Percentiles rank a stretch among this genome's conserved stretches.
Conservation (phyloP, 2,329 filamentous ascomycete genomes). For the Trichoderma sp. region DNA sequence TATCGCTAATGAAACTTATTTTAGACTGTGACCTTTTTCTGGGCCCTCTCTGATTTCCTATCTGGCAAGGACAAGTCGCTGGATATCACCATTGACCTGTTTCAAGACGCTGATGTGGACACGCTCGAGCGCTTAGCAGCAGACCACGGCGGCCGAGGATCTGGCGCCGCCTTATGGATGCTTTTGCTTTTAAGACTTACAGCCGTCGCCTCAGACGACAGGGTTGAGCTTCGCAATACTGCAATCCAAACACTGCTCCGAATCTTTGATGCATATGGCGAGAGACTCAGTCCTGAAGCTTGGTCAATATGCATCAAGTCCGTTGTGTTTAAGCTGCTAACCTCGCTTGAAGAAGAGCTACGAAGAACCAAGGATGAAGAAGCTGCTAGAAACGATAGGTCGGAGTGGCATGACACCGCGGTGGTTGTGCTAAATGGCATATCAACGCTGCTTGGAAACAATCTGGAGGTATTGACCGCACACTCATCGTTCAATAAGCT, state of each 20-base stretch:
- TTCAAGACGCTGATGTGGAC: conserved; percentile 50
- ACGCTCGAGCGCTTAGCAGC: conserved; percentile 62
- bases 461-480: conserved; percentile 70
- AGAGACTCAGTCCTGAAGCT: conserved; percentile 72
- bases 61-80: conserved; percentile 61
- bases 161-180: conserved; percentile 76
- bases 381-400: conserved; percentile 46
- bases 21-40: conserved; percentile 89
- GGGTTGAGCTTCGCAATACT: conserved; percentile 78
- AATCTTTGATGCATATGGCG: conserved; percentile 89
- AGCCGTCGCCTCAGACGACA: conserved; percentile 68
- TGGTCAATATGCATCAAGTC: conserved; percentile 83
- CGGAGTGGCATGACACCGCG: conserved; percentile 73
- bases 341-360: conserved; percentile 65
- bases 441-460: conserved; percentile 71
- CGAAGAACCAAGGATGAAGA: conserved; percentile 42
- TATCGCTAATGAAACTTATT: background rate
- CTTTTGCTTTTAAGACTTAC: conserved; percentile 71
- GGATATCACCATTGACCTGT: conserved; percentile 58
- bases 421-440: conserved; percentile 73
- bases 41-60: conserved; percentile 90
- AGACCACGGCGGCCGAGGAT: conserved; percentile 59
- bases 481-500: conserved; percentile 68
- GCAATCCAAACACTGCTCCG: conserved; percentile 88
- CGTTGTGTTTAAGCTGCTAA: conserved; percentile 77